A percentile compares a stretch with the other conserved stretches of the same genome.
phyloP scores from a whole-genome alignment of 176 grass and related monocot species.

The Pontederia crassipes region DNA sequence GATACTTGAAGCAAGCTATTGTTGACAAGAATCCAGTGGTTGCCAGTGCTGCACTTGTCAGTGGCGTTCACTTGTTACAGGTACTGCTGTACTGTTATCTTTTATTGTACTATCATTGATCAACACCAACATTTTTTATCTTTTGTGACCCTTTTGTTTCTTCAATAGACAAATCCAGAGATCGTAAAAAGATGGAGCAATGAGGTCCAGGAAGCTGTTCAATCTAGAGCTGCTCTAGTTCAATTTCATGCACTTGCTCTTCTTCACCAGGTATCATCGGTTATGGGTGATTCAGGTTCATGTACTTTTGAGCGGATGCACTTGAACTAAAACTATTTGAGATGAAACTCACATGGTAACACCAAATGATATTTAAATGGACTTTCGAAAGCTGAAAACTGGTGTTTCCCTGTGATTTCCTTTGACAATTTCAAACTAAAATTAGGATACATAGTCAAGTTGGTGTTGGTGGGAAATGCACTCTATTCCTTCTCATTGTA shows the following conservation, averaged over 20 bases:
- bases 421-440: too few relatives aligned
- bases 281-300: too few relatives aligned
- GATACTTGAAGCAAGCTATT: conserved; percentile 96
- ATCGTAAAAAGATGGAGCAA: conserved; percentile 99
- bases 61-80: conserved; percentile 96
- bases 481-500: too few relatives aligned
- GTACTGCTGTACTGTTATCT: conserved; percentile 22
- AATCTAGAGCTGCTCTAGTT: conserved; percentile 86
- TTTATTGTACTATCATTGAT: background rate
- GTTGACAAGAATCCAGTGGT: conserved; percentile 99
- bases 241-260: conserved; percentile 98
- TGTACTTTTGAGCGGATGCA: too few relatives aligned
- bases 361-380: too few relatives aligned
- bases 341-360: too few relatives aligned
- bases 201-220: conserved; percentile 97
- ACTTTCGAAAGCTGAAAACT: too few relatives aligned
- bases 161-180: conserved; percentile 68
- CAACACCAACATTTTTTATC: conserved; percentile 8
- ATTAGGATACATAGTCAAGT: too few relatives aligned
- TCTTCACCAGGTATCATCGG: conserved; percentile 63
- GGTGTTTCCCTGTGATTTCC: too few relatives aligned
- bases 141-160: conserved; percentile 9
- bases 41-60: conserved; percentile 93
- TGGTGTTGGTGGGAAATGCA: too few relatives aligned
- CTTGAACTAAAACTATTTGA: too few relatives aligned